Conservation (phyloP, 768 basidiomycete species). For the Serpula lacrymans region DNA sequence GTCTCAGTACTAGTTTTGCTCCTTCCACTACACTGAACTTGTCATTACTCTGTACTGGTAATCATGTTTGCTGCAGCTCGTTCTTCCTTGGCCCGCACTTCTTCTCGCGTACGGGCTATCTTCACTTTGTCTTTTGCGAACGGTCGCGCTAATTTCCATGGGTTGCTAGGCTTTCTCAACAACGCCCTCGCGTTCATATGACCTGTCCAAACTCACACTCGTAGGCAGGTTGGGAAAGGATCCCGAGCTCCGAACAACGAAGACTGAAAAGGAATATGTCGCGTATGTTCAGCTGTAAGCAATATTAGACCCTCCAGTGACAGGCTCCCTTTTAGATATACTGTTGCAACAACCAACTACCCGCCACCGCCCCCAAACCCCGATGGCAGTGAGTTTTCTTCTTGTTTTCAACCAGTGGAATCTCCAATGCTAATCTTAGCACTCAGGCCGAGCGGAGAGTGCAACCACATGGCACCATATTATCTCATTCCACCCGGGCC, state of each 20-base stretch:
- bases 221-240: constrained; percentile 70
- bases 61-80: constrained; percentile 55
- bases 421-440: neutral
- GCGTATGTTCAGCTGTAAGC: constrained; percentile 58
- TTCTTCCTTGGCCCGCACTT: constrained; percentile 35
- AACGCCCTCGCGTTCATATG: constrained; percentile 47
- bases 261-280: constrained; percentile 75
- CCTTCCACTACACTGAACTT: no score
- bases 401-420: neutral
- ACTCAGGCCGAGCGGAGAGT: constrained; percentile 48
- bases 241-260: constrained; percentile 67
- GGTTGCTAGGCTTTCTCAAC: constrained; percentile 72
- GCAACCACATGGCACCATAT: constrained; percentile 74
- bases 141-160: neutral
- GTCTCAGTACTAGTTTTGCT: no score
- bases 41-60: no score
- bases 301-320: constrained; percentile 7
- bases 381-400: constrained; percentile 52
- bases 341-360: constrained; percentile 69
- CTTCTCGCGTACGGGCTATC: constrained; percentile 54
- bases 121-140: neutral
- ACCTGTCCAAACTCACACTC: constrained; percentile 74
- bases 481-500: constrained; percentile 60
- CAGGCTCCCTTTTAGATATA: constrained; percentile 49
- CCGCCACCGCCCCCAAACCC: constrained; percentile 53